Percentiles rank a stretch among this genome's conserved stretches.
Evolutionary conservation across 768 basidiomycete genomes (phyloP).

Genomic region (Gymnopilus junonius): DNA sequence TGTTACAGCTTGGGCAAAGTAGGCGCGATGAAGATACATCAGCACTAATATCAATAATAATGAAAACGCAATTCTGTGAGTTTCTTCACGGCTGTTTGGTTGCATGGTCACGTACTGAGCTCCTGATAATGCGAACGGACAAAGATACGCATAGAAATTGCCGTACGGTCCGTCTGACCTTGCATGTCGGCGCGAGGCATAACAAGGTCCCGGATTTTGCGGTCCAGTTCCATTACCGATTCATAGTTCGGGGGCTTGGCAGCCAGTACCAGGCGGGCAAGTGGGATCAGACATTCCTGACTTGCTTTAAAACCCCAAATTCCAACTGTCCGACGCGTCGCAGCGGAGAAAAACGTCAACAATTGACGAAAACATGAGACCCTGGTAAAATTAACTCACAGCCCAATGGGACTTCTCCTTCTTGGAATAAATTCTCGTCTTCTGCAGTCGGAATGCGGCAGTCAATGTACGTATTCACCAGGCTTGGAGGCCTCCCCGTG

Average conservation of each 20-base stretch:
- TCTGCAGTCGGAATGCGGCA: conserved; percentile 49
- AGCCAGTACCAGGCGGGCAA: conserved; percentile 44
- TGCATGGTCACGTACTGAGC: conserved; percentile 38
- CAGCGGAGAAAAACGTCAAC: conserved; percentile 4
- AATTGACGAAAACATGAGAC: not conserved
- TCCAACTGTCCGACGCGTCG: conserved; percentile 39
- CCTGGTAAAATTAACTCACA: conserved; percentile 39
- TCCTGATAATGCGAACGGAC: conserved; percentile 49
- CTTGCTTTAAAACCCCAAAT: conserved; percentile 50
- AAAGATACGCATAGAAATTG: conserved; percentile 45
- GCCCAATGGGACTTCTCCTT: conserved; percentile 45
- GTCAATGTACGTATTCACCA: conserved; percentile 46
- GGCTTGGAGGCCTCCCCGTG: conserved; percentile 52
- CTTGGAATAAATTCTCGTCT: conserved; percentile 49
- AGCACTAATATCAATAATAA: conserved; percentile 47
- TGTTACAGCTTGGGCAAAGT: conserved; percentile 59
- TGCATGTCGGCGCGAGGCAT: conserved; percentile 27
- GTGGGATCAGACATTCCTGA: conserved; percentile 44
- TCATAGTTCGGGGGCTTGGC: conserved; percentile 51
- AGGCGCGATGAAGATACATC: conserved; percentile 58
- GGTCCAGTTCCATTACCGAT: conserved; percentile 51
- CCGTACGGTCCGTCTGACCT: conserved; percentile 33
- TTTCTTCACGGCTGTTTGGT: not conserved
- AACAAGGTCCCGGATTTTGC: conserved; percentile 46
- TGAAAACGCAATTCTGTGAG: not conserved